Conservation (phyloP, 176 grass and related monocot species). For the Cenchrus fungigraminus region DNA sequence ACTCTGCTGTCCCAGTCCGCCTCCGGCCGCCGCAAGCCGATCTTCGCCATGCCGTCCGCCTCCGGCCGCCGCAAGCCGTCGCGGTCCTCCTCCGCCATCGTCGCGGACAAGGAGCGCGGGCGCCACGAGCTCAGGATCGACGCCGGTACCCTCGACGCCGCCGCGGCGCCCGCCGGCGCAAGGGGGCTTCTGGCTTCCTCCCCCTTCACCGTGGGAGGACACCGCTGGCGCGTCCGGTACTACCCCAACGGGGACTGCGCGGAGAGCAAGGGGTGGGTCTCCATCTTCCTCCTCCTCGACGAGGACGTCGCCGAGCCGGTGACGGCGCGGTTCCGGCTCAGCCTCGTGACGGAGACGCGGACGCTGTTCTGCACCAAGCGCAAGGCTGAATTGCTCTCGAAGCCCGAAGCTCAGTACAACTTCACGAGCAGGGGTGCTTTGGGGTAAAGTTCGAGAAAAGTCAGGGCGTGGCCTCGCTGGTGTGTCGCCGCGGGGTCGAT, state of each 20-base stretch:
- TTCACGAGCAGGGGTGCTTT: background rate
- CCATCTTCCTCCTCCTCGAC: slow-evolving; percentile 15
- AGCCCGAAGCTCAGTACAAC: rapidly evolving
- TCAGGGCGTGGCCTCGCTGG: background rate
- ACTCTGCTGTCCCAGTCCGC: background rate
- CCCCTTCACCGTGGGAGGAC: slow-evolving; percentile 15
- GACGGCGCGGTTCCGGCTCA: slow-evolving; percentile 12
- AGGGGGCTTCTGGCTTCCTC: background rate
- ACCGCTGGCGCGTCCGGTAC: slow-evolving; percentile 29
- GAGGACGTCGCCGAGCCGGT: slow-evolving; percentile 24
- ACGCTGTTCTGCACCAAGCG: background rate
- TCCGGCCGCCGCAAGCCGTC: background rate
- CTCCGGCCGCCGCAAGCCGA: background rate
- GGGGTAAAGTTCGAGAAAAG: background rate
- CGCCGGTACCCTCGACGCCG: background rate
- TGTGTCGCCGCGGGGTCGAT: background rate
- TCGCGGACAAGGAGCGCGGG: background rate
- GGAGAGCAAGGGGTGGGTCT: background rate
- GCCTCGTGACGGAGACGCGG: slow-evolving; percentile 5
- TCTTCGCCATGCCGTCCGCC: background rate
- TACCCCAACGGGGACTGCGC: background rate
- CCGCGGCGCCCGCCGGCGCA: background rate
- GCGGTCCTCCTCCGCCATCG: slow-evolving; percentile 17
- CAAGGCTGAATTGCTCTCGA: background rate
- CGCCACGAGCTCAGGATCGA: slow-evolving; percentile 12